These are phyloP conservation scores for Trichosanthes cucumerina DNA, from an alignment of 306 rosid genomes.

Conservation along the genomic window DNA sequence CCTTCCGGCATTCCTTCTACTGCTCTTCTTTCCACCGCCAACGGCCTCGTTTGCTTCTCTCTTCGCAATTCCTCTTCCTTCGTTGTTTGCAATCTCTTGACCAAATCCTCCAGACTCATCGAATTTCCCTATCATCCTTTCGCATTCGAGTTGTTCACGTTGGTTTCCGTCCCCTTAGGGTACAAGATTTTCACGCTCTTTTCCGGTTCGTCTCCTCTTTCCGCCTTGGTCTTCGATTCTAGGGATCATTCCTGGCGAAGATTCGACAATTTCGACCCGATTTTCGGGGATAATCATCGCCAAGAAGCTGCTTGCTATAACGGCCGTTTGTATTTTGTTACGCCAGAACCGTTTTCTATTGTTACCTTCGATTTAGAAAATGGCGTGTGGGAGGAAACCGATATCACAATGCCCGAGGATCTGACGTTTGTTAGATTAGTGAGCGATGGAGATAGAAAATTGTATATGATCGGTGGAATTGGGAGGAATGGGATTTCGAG, in stretches of 20 bases:
- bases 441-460: slow-evolving; percentile 30
- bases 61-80: slow-evolving; percentile 39
- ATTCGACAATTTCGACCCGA: slow-evolving; percentile 30
- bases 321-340: slow-evolving; percentile 46
- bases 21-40: slow-evolving; percentile 41
- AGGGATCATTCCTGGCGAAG: slow-evolving; percentile 32
- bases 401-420: slow-evolving; percentile 29
- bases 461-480: slow-evolving; percentile 68
- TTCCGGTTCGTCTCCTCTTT: slow-evolving; percentile 27
- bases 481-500: slow-evolving; percentile 77
- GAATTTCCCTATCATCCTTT: slow-evolving; percentile 43
- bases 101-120: slow-evolving; percentile 43
- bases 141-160: slow-evolving; percentile 41
- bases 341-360: slow-evolving; percentile 56
- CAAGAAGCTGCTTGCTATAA: slow-evolving; percentile 43
- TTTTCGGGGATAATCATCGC: slow-evolving; percentile 30
- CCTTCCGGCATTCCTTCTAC: slow-evolving; percentile 20
- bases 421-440: slow-evolving; percentile 58
- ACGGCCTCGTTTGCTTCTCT: slow-evolving; percentile 65
- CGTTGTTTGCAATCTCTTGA: slow-evolving; percentile 48
- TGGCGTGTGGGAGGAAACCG: slow-evolving; percentile 41
- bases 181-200: slow-evolving; percentile 39
- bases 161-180: slow-evolving; percentile 47
- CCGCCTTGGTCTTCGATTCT: slow-evolving; percentile 42
- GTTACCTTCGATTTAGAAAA: slow-evolving; percentile 52